Evolutionary conservation across 1,284 basidiomycete species (phyloP).

Genomic region (Macrocystidia cucumis): DNA sequence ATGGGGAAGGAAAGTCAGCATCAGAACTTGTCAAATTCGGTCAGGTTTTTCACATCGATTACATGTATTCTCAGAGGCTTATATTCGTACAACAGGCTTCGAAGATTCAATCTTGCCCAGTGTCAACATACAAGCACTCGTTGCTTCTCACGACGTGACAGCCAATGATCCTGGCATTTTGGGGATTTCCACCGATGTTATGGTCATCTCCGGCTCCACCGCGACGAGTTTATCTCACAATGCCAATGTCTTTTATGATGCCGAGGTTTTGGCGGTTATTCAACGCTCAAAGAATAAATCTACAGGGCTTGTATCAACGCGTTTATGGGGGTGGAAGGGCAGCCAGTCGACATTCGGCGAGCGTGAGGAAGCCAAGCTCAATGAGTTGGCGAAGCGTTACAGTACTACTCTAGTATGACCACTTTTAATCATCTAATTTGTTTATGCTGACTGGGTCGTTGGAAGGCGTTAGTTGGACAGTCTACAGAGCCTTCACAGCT

Average conservation of each 20-base stretch:
- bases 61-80: too few relatives aligned
- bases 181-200: slow-evolving; percentile 64
- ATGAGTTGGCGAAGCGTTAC: slow-evolving; percentile 65
- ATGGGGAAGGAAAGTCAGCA: too few relatives aligned
- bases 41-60: too few relatives aligned
- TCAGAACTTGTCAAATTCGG: too few relatives aligned
- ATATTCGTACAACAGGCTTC: background rate
- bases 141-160: slow-evolving; percentile 20
- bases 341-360: slow-evolving; percentile 41
- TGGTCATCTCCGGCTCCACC: slow-evolving; percentile 45
- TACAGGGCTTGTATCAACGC: slow-evolving; percentile 58
- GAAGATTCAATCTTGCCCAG: slow-evolving; percentile 19
- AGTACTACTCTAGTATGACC: slow-evolving; percentile 47
- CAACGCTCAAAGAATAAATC: slow-evolving; percentile 58
- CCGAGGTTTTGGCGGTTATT: slow-evolving; percentile 58
- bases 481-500: slow-evolving; percentile 54
- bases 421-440: background rate
- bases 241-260: slow-evolving; percentile 59
- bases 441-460: slow-evolving; percentile 22
- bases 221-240: slow-evolving; percentile 35
- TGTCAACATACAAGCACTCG: slow-evolving; percentile 40
- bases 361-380: slow-evolving; percentile 54
- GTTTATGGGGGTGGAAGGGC: slow-evolving; percentile 71
- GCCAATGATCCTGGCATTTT: slow-evolving; percentile 30
- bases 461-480: slow-evolving; percentile 45